Evolutionary conservation across 352 stramenopile genomes (phyloP), one percentile per base, ranked within the genome.

Genomic region (Globisporangium irregulare): DNA sequence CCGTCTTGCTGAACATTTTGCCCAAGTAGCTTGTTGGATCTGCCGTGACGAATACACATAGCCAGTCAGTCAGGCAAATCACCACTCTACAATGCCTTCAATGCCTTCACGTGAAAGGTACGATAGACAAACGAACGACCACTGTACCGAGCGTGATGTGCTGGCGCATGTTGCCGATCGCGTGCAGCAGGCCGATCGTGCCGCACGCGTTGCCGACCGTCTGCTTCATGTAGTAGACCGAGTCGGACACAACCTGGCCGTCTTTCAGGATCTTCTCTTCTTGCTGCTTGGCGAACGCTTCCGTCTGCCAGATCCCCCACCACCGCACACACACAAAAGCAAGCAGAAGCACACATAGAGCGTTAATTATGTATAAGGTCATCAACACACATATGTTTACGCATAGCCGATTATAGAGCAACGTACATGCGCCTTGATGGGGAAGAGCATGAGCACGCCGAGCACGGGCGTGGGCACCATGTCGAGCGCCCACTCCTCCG

Each of bases 131-230:
- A 29, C 50, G 8, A 29, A 27, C 18, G n/a, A 20, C 15, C 22
- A 34, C 78, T 79, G 29, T 64, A 96, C 88, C 70, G 27, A 93
- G 77, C 20, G 81, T 64, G 12, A 94, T 73, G n/a, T 82, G 72
- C 20, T 94, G 74, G 24, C 87, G 82, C 74, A 87, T 91, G 79
- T 99, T 99, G 29, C 92, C 87, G 32, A 98, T 78, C 15, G 94
- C 89, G 81, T 99, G 96, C 36, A 99, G 78, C 27, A 99, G 84
- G 25, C 93, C 97, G 74, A 99, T 90, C 1, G 97, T 99, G 22
- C 97, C 97, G 67, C 97, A 99, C 8, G 97, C 96, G 77, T 99
- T 99, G 32, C 94, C 89, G 53, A 99, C 96, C n/a, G 95, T 98
- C 78, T 99, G 97, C 68, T 97, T 96, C 86, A 94, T 96, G 78